Evolutionary conservation across 1,284 basidiomycete species (phyloP), one percentile per base, ranked within the genome.

Genomic region (Entoloma clypeatum): DNA sequence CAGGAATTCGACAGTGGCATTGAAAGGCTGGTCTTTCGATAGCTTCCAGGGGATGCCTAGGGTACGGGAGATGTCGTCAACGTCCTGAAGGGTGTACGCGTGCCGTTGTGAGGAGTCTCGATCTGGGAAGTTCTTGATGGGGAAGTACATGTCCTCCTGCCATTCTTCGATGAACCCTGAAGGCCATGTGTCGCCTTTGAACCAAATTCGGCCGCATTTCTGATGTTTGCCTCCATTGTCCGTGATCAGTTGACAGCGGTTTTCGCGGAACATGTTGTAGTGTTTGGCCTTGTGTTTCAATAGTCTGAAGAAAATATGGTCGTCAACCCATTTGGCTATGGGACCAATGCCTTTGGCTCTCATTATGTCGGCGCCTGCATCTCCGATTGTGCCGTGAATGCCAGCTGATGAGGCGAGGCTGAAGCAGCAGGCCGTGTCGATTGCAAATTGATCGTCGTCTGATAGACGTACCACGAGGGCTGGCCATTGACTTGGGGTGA

Each of bases 241-340:
- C 53, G 11, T 48, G 39, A 0, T 28, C 11, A 0, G 43, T 3
- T 32, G 9, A 0, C 5, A 9, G 0, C 54, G 42, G 0, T 30
- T n/a, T n/a, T n/a, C n/a, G n/a, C n/a, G n/a, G 13, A 0, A 7
- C 3, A 26, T 64, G 65, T 43, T 56, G 61, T 5, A 44, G 31
- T 0, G 33, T 10, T 17, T 17, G 11, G 0, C 61, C 39, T 27
- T 48, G 26, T 2, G 40, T 7, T 3, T 24, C 24, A 2, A 21
- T 46, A 3, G 68, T 51, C 0, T 55, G 47, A 68, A n/a, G n/a
- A n/a, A n/a, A n/a, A n/a, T n/a, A n/a, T n/a, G n/a, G n/a, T n/a
- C n/a, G n/a, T n/a, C n/a, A 38, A 47, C 68, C 68, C 68, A 71
- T 35, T 63, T 56, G 0, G 49, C 26, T 0, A 71, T 35, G 0